Conservation (phyloP, 2,329 filamentous ascomycete genomes). For the Fusarium tricinctum region DNA sequence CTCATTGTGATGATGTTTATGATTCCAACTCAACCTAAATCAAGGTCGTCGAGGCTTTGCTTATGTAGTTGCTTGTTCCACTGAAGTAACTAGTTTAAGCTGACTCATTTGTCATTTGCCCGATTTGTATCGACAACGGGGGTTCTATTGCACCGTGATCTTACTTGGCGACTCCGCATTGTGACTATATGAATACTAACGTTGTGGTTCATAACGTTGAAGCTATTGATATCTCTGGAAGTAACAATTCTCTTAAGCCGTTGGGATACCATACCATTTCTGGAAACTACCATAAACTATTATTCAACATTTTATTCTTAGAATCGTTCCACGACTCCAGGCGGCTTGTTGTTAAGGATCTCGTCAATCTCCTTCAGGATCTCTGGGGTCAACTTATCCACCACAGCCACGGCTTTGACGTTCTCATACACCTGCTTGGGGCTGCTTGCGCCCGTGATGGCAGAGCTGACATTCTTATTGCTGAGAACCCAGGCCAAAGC, state of each 20-base stretch:
- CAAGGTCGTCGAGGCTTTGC: not conserved
- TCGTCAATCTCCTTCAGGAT: slow-evolving; percentile 72
- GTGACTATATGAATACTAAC: not conserved
- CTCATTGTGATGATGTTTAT: slow-evolving; percentile 40
- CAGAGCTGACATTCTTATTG: slow-evolving; percentile 72
- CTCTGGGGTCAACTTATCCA: slow-evolving; percentile 71
- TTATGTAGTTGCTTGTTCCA: slow-evolving; percentile 7
- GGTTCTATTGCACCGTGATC: not conserved
- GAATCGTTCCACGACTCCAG: slow-evolving; percentile 54
- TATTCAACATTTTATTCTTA: not conserved
- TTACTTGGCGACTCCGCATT: not conserved
- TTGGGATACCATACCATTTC: no score
- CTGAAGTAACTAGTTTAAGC: slow-evolving; percentile 2
- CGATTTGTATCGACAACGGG: slow-evolving; percentile 4
- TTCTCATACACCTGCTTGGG: slow-evolving; percentile 73
- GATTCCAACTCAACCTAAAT: not conserved
- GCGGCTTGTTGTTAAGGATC: slow-evolving; percentile 71
- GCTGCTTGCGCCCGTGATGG: slow-evolving; percentile 72
- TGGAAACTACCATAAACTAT: not conserved
- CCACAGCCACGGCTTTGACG: slow-evolving; percentile 64
- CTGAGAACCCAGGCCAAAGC: slow-evolving; percentile 74
- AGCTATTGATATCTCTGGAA: no score
- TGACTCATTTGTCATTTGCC: slow-evolving; percentile 32
- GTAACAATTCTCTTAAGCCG: no score
- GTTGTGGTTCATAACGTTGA: not conserved